Evolutionary conservation across 345 rosid genomes (phyloP), one percentile per base, ranked within the genome.

Genomic region (Geranium brycei): DNA sequence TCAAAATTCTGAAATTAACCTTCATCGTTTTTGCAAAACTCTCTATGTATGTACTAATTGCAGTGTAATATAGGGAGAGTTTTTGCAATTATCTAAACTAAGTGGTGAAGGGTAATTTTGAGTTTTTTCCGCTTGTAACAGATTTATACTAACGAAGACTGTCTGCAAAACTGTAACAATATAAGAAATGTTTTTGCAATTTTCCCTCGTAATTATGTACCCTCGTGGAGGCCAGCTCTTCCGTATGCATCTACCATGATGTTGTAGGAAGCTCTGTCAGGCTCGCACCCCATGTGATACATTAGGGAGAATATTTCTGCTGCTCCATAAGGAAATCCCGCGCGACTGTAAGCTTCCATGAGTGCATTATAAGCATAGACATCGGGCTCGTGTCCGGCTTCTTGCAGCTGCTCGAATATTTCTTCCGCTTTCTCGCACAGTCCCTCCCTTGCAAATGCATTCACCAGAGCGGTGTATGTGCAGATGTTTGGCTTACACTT

Each of bases 391-490:
- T 59, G 77, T 14, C 95, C 92, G 67, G 83, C 85, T 77, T 84
- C 89, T 67, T 91, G 98, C 73, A 91, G 75, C 87, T 80, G 89
- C 82, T 91, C 98, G 63, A 91, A 91, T 62, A 84, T 79, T 76
- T 91, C 96, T 71, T 91, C 92, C 1, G 98, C 98, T 77, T 87
- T 91, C 74, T 91, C 91, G 60, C 96, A 91, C 3, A 87, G 89
- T 70, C 98, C 98, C 77, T 87, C 95, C 75, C 96, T 84, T 66
- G 98, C 98, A 78, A 89, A 91, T 62, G 95, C 98, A 74, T 89
- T 91, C 63, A 91, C 80, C 3, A 91, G 79, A 32, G 81, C 91
- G 15, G 96, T 89, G 64, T 84, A 91, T 12, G 98, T 87, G 79
- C 96, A 87, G 62, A 91, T 91, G 70, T 91, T 87, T 1, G 88